These are phyloP conservation scores for Thielaviopsis populi DNA, from an alignment of 2,329 filamentous ascomycete genomes.

Conservation along the genomic window DNA sequence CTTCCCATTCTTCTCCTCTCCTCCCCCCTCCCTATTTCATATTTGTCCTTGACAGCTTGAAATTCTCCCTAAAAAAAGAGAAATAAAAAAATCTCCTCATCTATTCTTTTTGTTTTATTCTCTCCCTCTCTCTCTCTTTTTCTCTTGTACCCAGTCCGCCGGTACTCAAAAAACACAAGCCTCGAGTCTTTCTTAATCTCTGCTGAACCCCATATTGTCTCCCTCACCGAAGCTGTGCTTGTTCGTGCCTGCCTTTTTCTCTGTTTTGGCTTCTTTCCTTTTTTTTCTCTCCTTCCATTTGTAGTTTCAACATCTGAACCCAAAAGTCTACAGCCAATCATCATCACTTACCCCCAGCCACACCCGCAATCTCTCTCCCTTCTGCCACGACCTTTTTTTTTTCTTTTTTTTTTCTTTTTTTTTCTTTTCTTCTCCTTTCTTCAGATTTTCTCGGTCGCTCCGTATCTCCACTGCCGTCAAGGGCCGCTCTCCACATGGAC, in stretches of 20 bases:
- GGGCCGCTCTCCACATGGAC: background rate
- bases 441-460: background rate
- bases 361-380: background rate
- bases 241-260: background rate
- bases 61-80: background rate
- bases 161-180: background rate
- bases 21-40: background rate
- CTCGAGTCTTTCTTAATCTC: background rate
- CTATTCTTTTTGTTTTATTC: background rate
- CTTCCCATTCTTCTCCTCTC: background rate
- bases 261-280: background rate
- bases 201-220: background rate
- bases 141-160: background rate
- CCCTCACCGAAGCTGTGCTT: background rate
- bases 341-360: background rate
- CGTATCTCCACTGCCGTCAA: background rate
- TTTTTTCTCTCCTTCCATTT: background rate
- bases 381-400: background rate
- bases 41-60: slow-evolving; percentile 5
- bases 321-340: background rate
- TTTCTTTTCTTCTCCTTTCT: background rate
- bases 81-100: background rate
- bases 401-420: background rate
- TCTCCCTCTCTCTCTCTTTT: background rate
- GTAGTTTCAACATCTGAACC: background rate